Conservation (phyloP, 1,284 basidiomycete genomes). For the Fomitopsis schrenkii region DNA sequence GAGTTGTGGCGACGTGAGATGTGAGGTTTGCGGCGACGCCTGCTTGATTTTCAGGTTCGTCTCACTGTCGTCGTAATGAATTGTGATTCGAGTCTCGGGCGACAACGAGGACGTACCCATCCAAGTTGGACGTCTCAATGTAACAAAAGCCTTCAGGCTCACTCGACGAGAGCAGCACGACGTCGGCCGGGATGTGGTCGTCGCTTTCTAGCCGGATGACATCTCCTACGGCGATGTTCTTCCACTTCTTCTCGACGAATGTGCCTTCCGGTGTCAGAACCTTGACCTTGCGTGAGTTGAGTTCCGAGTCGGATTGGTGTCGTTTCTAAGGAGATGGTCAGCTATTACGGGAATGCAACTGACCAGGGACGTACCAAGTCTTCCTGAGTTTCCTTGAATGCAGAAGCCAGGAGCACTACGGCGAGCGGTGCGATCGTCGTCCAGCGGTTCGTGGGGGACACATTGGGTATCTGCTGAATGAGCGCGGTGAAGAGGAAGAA, state of each 20-base stretch:
- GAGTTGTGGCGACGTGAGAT: conserved; percentile 74
- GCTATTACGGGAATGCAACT: not conserved
- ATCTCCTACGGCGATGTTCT: conserved; percentile 88
- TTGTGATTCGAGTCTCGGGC: not conserved
- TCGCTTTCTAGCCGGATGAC: conserved; percentile 88
- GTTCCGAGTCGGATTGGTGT: conserved; percentile 90
- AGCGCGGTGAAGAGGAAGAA: conserved; percentile 99
- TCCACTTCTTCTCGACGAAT: conserved; percentile 84
- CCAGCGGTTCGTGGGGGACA: conserved; percentile 94
- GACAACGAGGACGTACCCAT: conserved; percentile 61
- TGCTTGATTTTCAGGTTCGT: conserved; percentile 99
- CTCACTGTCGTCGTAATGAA: conserved; percentile 52
- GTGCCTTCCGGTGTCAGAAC: conserved; percentile 64
- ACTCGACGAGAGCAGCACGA: conserved; percentile 84
- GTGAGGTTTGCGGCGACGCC: conserved; percentile 79
- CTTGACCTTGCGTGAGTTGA: conserved; percentile 83
- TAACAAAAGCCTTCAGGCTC: conserved; percentile 98
- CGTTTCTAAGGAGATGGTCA: conserved; percentile 66
- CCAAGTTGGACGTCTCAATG: conserved; percentile 96
- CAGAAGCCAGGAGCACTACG: conserved; percentile 91
- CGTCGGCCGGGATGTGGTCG: conserved; percentile 95
- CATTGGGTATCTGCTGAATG: conserved; percentile 97
- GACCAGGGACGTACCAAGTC: conserved; percentile 58
- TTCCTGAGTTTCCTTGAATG: conserved; percentile 95
- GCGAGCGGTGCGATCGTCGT: conserved; percentile 94